phyloP scores from a whole-genome alignment of 805 yeast species.

The Ogataea pignaliae region DNA sequence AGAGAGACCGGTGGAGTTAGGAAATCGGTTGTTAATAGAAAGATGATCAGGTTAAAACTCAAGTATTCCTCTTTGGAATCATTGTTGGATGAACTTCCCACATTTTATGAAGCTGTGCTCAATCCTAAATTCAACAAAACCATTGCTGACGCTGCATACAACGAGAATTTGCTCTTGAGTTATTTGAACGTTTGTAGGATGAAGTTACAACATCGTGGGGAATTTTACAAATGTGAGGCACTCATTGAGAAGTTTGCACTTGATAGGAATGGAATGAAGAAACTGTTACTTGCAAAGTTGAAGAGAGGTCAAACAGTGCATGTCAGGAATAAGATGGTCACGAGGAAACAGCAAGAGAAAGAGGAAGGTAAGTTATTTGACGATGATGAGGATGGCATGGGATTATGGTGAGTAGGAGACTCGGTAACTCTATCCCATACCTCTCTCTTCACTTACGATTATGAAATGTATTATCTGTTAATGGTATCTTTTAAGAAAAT shows the following conservation, averaged over 20 bases:
- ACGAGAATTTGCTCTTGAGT: conserved; percentile 16
- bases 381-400: conserved; percentile 27
- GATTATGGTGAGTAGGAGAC: conserved; percentile 19
- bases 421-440: too few relatives aligned
- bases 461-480: background rate
- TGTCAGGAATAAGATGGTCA: conserved; percentile 12
- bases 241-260: conserved; percentile 25
- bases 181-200: conserved; percentile 21
- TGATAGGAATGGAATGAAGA: conserved; percentile 16
- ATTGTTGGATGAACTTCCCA: conserved; percentile 20
- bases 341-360: conserved; percentile 5
- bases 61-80: conserved; percentile 21
- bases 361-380: conserved; percentile 9
- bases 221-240: conserved; percentile 25
- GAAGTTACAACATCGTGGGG: conserved; percentile 15
- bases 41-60: conserved; percentile 17
- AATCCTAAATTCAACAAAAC: conserved; percentile 10
- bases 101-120: conserved; percentile 8
- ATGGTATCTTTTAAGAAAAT: too few relatives aligned
- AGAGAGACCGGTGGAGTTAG: conserved; percentile 7
- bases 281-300: conserved; percentile 10
- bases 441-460: background rate
- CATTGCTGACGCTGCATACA: conserved; percentile 14
- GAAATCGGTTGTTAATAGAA: conserved; percentile 7
- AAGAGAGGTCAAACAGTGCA: conserved; percentile 15